A percentile compares a stretch with the other conserved stretches of the same genome.
Conservation (phyloP, 495 filamentous ascomycete species). For the Margaritispora aquatica region DNA sequence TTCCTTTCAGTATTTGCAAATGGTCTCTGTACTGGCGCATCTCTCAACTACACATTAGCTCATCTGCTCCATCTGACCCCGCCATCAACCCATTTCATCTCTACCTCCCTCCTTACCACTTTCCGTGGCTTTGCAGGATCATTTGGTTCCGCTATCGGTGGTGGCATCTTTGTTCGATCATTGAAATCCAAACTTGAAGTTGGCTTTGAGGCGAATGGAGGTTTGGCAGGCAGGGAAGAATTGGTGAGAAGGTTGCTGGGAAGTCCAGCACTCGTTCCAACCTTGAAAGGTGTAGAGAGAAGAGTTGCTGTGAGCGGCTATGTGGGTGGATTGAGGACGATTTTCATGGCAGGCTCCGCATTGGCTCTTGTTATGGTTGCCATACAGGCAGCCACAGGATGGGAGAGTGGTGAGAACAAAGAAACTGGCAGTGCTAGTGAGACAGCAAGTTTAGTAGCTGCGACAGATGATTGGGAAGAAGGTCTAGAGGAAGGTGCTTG, state of each 20-base stretch:
- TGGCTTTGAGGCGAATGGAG: constrained; percentile 49
- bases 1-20: constrained; percentile 53
- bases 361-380: constrained; percentile 47
- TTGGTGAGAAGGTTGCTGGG: constrained; percentile 60
- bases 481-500: constrained; percentile 12
- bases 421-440: not conserved
- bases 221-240: constrained; percentile 37
- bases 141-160: constrained; percentile 71
- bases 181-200: constrained; percentile 46
- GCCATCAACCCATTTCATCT: constrained; percentile 59
- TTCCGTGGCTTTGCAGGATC: constrained; percentile 69
- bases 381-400: constrained; percentile 65
- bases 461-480: not conserved
- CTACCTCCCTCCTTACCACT: constrained; percentile 61
- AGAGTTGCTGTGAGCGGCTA: constrained; percentile 59
- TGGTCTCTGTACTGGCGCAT: constrained; percentile 61
- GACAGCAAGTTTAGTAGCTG: not conserved
- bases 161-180: constrained; percentile 62
- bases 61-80: constrained; percentile 66
- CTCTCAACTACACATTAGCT: constrained; percentile 70
- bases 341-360: constrained; percentile 52
- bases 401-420: constrained; percentile 33
- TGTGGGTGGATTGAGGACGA: constrained; percentile 44
- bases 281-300: constrained; percentile 45
- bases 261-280: constrained; percentile 55